Base-by-base conservation (phyloP, 768 basidiomycete species). In the Mycena polygramma region DNA sequence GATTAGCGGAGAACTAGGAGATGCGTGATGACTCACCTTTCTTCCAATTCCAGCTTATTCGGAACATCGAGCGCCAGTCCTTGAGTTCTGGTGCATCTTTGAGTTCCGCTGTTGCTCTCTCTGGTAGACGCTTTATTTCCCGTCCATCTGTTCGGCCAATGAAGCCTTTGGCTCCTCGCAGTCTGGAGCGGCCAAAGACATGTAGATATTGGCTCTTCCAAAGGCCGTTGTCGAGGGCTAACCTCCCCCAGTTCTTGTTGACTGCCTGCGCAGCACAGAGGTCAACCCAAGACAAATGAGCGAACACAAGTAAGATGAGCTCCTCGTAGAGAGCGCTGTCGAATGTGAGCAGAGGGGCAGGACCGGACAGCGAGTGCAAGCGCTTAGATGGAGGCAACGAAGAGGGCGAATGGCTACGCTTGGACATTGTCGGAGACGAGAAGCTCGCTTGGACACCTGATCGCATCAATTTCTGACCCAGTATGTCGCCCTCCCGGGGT, bases 41-140 rank as follows among this genome's bases (percentile, higher is more conserved):
- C 77, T 87, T 87, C 94, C 94, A 95, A 73, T 94, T 94, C 19
- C 89, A 89, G 74, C 92, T 93, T 71, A 94, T 92, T 64, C 92
- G 87, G 79, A 94, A 94, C 93, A 94, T 94, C 88, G 89, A 92
- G 79, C 93, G 94, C 93, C 93, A 95, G 76, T 93, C 89, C 76
- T 85, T 88, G 54, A 80, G 67, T 37, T 82, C 77, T 22, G 43
- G 36, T 37, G 75, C 30, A 30, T 93, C 89, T 76, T 85, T 88
- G 54, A 80, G 67, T 37, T 82, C 77, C 17, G 35, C 74, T 68
- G 80, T 71, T 7, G 82, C 86, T 77, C 90, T 80, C 35, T 83
- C 84, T 14, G 92, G 92, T 36, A 94, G 80, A 2, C 86, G 83
- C 74, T 84, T 89, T 26, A 90, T 79, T 76, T 89, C 85, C 67